Percentiles rank a stretch among this genome's conserved stretches.
Conservation (phyloP, 2,329 filamentous ascomycete species). For the Diaporthe sp. region DNA sequence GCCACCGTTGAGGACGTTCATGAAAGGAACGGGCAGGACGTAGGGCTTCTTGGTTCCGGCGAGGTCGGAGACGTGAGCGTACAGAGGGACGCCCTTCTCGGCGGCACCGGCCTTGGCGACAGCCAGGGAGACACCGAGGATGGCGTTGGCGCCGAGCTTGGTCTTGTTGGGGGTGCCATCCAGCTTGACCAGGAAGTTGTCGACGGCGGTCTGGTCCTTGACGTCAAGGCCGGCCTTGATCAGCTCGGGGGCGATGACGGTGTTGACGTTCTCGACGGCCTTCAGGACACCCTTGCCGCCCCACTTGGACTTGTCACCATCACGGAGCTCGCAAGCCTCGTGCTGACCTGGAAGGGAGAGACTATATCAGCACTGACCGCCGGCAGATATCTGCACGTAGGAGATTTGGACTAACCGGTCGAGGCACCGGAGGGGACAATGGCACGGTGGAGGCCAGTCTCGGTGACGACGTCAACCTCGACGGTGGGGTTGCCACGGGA, state of each 20-base stretch:
- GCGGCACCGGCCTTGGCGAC: conserved; percentile 91
- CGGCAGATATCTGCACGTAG: conserved; percentile 28
- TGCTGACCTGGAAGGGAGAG: conserved; percentile 75
- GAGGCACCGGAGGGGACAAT: conserved; percentile 98
- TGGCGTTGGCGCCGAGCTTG: conserved; percentile 89
- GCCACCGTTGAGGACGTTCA: conserved; percentile 92
- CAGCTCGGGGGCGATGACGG: conserved; percentile 81
- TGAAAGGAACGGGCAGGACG: conserved; percentile 90
- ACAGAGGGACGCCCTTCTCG: conserved; percentile 89
- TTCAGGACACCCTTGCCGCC: conserved; percentile 88
- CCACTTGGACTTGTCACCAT: conserved; percentile 90
- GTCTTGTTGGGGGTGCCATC: conserved; percentile 90
- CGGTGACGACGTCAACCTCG: conserved; percentile 96
- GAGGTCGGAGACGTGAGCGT: conserved; percentile 88
- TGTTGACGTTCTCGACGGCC: conserved; percentile 89
- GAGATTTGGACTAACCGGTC: conserved; percentile 74
- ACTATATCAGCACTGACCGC: conserved; percentile 39
- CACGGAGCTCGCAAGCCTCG: conserved; percentile 91
- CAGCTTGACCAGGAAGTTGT: conserved; percentile 87
- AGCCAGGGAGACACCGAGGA: conserved; percentile 86
- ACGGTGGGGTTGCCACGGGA: conserved; percentile 98
- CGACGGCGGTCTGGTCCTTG: conserved; percentile 87
- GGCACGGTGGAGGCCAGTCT: conserved; percentile 95
- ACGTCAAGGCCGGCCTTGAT: conserved; percentile 88
- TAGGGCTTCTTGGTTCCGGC: conserved; percentile 93